Evolutionary conservation across 2,329 filamentous ascomycete species (phyloP).

Genomic region (Canariomyces notabilis): DNA sequence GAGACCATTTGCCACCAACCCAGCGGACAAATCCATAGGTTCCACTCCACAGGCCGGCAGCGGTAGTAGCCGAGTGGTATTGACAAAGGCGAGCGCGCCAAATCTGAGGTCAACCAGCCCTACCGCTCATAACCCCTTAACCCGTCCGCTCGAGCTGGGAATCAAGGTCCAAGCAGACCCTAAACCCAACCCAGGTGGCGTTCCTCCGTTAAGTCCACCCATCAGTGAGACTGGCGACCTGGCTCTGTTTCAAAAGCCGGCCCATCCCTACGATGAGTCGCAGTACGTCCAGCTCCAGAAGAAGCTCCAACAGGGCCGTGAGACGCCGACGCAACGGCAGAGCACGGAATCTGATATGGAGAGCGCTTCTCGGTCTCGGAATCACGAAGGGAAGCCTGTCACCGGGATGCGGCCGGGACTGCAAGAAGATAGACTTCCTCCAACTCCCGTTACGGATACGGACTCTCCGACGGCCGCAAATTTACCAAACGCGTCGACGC

Average conservation of each 20-base stretch:
- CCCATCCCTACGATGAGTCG: conserved; percentile 73
- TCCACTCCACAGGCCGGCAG: conserved; percentile 43
- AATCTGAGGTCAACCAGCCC: conserved; percentile 60
- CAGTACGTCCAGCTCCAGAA: conserved; percentile 78
- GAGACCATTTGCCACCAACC: conserved; percentile 46
- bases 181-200: conserved; percentile 33
- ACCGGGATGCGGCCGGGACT: conserved; percentile 29
- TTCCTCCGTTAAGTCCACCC: conserved; percentile 60
- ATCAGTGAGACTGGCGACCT: conserved; percentile 69
- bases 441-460: conserved; percentile 42
- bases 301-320: conserved; percentile 71
- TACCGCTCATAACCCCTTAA: conserved; percentile 35
- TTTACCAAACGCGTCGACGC: conserved; percentile 12
- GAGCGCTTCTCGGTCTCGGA: conserved; percentile 38
- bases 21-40: conserved; percentile 43
- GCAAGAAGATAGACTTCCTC: conserved; percentile 31
- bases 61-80: conserved; percentile 40
- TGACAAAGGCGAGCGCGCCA: conserved; percentile 59
- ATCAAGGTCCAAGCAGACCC: conserved; percentile 33
- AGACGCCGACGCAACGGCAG: conserved; percentile 48
- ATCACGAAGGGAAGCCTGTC: conserved; percentile 29
- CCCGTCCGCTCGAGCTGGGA: conserved; percentile 33
- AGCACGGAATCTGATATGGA: conserved; percentile 43
- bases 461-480: conserved; percentile 31
- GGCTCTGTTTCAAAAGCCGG: conserved; percentile 62